Percentiles rank a stretch among this genome's conserved stretches.
phyloP scores from a whole-genome alignment of 805 yeast species.

The Monosporozyma siamensis region DNA sequence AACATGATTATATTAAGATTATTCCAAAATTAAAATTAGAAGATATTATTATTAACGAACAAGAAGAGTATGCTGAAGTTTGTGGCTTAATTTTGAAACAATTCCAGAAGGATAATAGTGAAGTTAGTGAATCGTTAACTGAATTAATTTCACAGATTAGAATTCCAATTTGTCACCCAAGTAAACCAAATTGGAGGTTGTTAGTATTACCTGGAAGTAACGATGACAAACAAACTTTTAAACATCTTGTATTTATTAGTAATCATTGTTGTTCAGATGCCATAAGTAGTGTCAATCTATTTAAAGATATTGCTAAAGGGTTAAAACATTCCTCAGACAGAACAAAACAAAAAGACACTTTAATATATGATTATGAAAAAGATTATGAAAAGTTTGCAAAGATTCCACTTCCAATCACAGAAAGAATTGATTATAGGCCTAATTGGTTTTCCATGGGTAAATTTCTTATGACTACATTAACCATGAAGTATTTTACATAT shows the following conservation, averaged over 20 bases:
- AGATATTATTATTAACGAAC: slow-evolving; percentile 19
- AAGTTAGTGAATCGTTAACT: slow-evolving; percentile 8
- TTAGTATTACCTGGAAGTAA: slow-evolving; percentile 10
- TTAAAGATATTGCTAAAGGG: slow-evolving; percentile 13
- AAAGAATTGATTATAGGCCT: slow-evolving; percentile 16
- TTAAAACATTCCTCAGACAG: not conserved
- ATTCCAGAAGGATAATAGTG: slow-evolving; percentile 10
- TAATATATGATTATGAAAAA: slow-evolving; percentile 11
- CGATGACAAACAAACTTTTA: not conserved
- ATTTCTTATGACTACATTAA: slow-evolving; percentile 9
- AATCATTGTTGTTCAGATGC: slow-evolving; percentile 24
- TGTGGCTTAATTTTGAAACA: slow-evolving; percentile 6
- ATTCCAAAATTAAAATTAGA: slow-evolving; percentile 10
- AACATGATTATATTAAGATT: slow-evolving; percentile 19
- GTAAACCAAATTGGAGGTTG: slow-evolving; percentile 21
- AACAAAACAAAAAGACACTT: not conserved
- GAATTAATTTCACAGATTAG: slow-evolving; percentile 11
- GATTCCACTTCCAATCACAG: slow-evolving; percentile 18
- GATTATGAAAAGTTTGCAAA: slow-evolving; percentile 10
- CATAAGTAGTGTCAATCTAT: slow-evolving; percentile 15
- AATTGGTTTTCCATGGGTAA: slow-evolving; percentile 8
- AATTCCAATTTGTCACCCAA: slow-evolving; percentile 13
- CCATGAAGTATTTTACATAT: slow-evolving; percentile 11
- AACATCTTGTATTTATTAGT: slow-evolving; percentile 10
- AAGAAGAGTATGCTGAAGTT: slow-evolving; percentile 12